phyloP scores from a whole-genome alignment of 768 basidiomycete genomes.

The Heimioporus sp. region DNA sequence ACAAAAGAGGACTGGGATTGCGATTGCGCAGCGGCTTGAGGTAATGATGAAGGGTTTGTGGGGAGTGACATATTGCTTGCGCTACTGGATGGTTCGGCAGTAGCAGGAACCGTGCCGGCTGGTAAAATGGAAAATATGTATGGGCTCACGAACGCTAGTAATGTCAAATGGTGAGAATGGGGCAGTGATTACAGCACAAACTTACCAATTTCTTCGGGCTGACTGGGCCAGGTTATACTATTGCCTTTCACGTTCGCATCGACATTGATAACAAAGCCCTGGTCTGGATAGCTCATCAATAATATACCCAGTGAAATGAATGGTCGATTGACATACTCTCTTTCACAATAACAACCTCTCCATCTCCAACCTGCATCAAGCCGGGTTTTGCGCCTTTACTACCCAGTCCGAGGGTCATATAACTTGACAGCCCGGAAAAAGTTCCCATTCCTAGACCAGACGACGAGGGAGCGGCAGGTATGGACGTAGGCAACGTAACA shows the following conservation, averaged over 20 bases:
- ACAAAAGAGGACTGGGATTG: constrained; percentile 37
- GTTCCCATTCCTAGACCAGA: constrained; percentile 56
- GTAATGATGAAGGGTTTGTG: constrained; percentile 6
- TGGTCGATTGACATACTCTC: constrained; percentile 58
- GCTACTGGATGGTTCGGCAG: constrained; percentile 18
- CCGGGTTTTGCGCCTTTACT: constrained; percentile 65
- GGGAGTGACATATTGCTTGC: constrained; percentile 16
- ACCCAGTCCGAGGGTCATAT: constrained; percentile 82
- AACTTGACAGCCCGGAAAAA: constrained; percentile 71
- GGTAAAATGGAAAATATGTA: constrained; percentile 78
- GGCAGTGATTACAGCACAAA: constrained; percentile 23
- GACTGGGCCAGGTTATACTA: constrained; percentile 70
- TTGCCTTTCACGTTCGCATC: constrained; percentile 54
- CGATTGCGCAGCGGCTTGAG: constrained; percentile 22
- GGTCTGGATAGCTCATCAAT: constrained; percentile 41
- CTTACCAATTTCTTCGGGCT: constrained; percentile 79
- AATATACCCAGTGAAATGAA: not conserved
- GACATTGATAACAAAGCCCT: constrained; percentile 61
- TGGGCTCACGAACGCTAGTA: constrained; percentile 66
- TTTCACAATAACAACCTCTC: constrained; percentile 69
- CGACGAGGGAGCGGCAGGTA: constrained; percentile 27
- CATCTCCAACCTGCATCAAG: constrained; percentile 51
- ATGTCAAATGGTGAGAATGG: constrained; percentile 51
- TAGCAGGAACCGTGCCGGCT: constrained; percentile 51
- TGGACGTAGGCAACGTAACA: constrained; percentile 46